Evolutionary conservation across 257 asterid genomes (phyloP).

Genomic region (Ocimum tenuiflorum): DNA sequence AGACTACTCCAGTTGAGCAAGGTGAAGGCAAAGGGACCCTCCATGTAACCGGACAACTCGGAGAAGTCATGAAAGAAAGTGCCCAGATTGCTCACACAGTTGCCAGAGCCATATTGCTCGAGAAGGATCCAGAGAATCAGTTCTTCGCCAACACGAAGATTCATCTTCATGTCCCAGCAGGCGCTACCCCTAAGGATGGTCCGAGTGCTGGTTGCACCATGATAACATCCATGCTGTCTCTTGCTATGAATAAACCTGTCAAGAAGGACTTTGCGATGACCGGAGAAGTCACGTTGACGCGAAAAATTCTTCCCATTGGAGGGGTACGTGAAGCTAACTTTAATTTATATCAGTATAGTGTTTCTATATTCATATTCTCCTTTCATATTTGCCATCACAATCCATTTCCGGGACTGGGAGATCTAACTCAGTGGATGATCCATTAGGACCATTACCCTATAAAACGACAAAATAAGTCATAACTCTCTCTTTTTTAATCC

Average conservation of each 20-base stretch:
- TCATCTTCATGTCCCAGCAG: slow-evolving; percentile 98
- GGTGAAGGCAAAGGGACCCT: slow-evolving; percentile 90
- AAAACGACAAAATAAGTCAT: no score
- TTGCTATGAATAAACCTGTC: slow-evolving; percentile 69
- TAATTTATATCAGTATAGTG: no score
- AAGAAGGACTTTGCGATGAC: slow-evolving; percentile 96
- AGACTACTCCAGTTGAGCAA: slow-evolving; percentile 67
- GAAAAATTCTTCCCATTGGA: slow-evolving; percentile 93
- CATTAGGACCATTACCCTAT: no score
- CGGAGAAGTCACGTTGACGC: slow-evolving; percentile 84
- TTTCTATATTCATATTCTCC: no score
- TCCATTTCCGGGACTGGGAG: no score
- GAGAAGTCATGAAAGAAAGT: slow-evolving; percentile 98
- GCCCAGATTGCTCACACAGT: slow-evolving; percentile 91
- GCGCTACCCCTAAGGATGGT: slow-evolving; percentile 97
- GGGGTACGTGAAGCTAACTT: slow-evolving; percentile 63
- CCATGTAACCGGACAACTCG: slow-evolving; percentile 81
- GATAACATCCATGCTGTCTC: slow-evolving; percentile 88
- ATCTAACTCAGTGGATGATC: no score
- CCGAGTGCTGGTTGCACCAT: slow-evolving; percentile 99
- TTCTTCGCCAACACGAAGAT: slow-evolving; percentile 72
- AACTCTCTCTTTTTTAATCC: no score
- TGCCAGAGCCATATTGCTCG: slow-evolving; percentile 65
- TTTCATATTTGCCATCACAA: no score
- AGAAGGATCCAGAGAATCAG: slow-evolving; percentile 57